Evolutionary conservation across 2,329 filamentous ascomycete species (phyloP), one percentile per base, ranked within the genome.

Genomic region (Bipolaris gigantea): DNA sequence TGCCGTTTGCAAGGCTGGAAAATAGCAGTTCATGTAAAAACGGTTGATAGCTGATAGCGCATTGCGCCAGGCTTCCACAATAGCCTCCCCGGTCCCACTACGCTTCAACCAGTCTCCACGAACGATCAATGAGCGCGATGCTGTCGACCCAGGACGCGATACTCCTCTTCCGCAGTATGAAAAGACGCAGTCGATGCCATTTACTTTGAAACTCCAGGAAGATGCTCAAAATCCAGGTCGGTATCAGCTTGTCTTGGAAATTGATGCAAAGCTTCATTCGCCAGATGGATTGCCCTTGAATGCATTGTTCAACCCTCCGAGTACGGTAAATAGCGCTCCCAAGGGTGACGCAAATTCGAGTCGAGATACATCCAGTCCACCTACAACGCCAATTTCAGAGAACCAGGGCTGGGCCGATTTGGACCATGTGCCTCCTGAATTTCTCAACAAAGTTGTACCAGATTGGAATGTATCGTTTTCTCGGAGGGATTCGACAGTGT

Each of bases 161-260:
- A 68, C 67, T 9, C 65, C 66, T 21, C 61, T 69, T 15, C 66
- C 66, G 2, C 62, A 66, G 27, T 68, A 69, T 48, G 64, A 69
- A 27, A 64, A 67, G 56, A 63, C 62, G 2, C 63, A 65, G 19
- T 57, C 62, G 5, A 58, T 67, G 1, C 66, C 68, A 1, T 69
- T 71, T 23, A 69, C 65, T 1, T 57, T 71, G 9, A 66, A 65
- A n/a, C 56, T 71, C 5, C 67, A 70, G 42, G 67, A 71, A 49
- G 68, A 71, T 30, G 62, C 62, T 48, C 56, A 55, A 43, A 67
- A 67, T 41, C 67, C 68, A 15, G 68, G 68, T n/a, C 63, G 67
- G 25, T 70, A 69, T 38, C 67, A 70, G 46, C 53, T 71, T 18
- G 68, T 71, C 8, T 65, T 71, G 41, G 67, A 68, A 41, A 59